Base-by-base conservation (phyloP, 192 early-diverging fungal species). In the Linnemannia elongata region DNA sequence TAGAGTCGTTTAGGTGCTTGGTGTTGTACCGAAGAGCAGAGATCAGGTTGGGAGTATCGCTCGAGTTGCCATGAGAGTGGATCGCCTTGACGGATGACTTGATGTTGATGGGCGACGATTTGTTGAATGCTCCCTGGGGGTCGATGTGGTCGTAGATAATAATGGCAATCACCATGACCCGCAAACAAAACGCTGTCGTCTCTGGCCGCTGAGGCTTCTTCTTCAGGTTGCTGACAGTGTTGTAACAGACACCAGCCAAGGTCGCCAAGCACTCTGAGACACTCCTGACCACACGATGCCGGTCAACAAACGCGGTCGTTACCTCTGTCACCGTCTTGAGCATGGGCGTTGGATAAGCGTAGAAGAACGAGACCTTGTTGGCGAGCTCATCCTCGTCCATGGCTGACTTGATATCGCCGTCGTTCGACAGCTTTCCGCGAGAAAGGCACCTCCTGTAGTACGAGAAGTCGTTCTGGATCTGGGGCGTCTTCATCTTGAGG, bases 391-490 rank as follows among this genome's bases (percentile, higher is more conserved):
- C 97, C 73, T 93, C 91, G 54, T 95, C 90, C 82, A 94, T 93
- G 49, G 90, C 89, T 47, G 89, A 90, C 42, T 89, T 91, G 81
- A 96, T 83, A 54, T 92, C 93, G 30, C 82, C 92, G 71, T 95
- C 92, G 76, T 91, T 89, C 20, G 90, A 84, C 80, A 93, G 93
- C 73, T 94, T 90, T 82, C 96, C 96, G 55, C 96, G 93, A 44
- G 93, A 93, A 44, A 97, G 90, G 74, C 97, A 96, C 69, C 98
- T 92, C 66, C 97, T 94, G 85, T 99, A 99, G 89, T 97, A 99
- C 27, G 97, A 97, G 82, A 99, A 97, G 80, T 99, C 98, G 88
- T 99, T 99, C 89, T 99, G 98, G 79, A 98, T 93, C 76, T 94
- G 93, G 15, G 95, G 93, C 36, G 93, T 95, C 81, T 82, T 90